phyloP scores from a whole-genome alignment of 805 yeast genomes.

The Lipomyces sp. region DNA sequence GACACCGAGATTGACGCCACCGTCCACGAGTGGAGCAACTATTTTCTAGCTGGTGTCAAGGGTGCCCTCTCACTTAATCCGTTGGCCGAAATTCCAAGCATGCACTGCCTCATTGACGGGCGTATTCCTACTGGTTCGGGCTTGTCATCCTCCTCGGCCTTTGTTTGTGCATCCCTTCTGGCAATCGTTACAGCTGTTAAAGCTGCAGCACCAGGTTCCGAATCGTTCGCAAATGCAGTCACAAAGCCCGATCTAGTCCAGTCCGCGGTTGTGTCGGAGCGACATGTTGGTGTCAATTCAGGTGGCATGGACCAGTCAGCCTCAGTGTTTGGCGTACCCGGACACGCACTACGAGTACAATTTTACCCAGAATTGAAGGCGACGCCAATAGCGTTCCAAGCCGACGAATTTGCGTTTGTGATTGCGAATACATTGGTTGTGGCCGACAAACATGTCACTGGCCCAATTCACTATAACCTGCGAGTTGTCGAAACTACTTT shows the following conservation, averaged over 20 bases:
- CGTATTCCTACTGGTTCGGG: constrained; percentile 77
- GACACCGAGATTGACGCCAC: constrained; percentile 54
- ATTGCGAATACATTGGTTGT: constrained; percentile 67
- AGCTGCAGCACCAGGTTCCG: background rate
- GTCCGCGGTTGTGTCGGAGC: constrained; percentile 69
- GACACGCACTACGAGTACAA: constrained; percentile 62
- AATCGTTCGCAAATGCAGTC: constrained; percentile 41
- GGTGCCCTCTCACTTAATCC: constrained; percentile 58
- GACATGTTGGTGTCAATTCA: constrained; percentile 72
- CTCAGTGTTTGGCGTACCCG: constrained; percentile 63
- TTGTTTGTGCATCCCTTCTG: constrained; percentile 66
- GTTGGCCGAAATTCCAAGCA: constrained; percentile 43
- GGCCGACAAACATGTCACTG: constrained; percentile 71
- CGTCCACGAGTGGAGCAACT: constrained; percentile 65
- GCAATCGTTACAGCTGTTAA: constrained; percentile 61
- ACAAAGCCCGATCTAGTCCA: constrained; percentile 59
- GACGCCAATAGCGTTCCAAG: constrained; percentile 54
- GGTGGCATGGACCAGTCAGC: constrained; percentile 87
- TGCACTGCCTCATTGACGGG: constrained; percentile 62
- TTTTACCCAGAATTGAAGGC: constrained; percentile 65
- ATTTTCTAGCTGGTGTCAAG: constrained; percentile 66
- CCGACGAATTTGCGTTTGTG: constrained; percentile 57
- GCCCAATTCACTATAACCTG: constrained; percentile 69
- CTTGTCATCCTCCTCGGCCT: constrained; percentile 72
- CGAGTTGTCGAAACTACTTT: constrained; percentile 73